A percentile compares a stretch with the other conserved stretches of the same genome.
These are phyloP conservation scores for Fusarium succisae DNA, from an alignment of 2,329 filamentous ascomycete genomes.

Conservation along the genomic window DNA sequence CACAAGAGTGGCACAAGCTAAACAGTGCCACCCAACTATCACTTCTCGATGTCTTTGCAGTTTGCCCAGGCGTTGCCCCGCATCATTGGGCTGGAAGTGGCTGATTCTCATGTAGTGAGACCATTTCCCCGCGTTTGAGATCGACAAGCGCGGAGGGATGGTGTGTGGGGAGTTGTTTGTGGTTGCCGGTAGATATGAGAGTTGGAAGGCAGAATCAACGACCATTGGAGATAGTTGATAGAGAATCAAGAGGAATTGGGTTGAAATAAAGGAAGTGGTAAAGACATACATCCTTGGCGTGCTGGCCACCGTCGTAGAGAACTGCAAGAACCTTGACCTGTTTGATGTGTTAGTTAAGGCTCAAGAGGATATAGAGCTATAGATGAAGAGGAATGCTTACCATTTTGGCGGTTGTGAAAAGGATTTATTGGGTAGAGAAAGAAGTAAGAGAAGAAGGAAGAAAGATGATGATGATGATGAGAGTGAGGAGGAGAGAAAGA, in stretches of 20 bases:
- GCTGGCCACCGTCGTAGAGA: conserved; percentile 90
- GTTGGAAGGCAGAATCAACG: conserved; percentile 13
- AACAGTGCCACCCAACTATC: conserved; percentile 13
- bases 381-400: conserved; percentile 28
- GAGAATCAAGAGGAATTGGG: not conserved
- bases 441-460: conserved; percentile 31
- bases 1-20: conserved; percentile 12
- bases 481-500: conserved; percentile 23
- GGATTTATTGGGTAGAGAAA: conserved; percentile 20
- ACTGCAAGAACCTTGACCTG: conserved; percentile 96
- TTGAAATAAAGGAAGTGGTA: not conserved
- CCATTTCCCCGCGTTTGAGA: conserved; percentile 44
- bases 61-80: conserved; percentile 32
- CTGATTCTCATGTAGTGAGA: conserved; percentile 34
- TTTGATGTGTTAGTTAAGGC: conserved; percentile 38
- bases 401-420: conserved; percentile 42
- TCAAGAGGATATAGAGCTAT: conserved; percentile 1
- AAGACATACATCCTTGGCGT: conserved; percentile 80
- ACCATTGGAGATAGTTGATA: conserved; percentile 9
- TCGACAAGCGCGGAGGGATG: conserved; percentile 33
- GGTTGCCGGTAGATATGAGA: conserved; percentile 11
- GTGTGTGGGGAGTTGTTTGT: conserved; percentile 28
- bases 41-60: conserved; percentile 9
- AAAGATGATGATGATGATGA: conserved; percentile 31
- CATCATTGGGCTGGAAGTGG: conserved; percentile 36